Conservation (phyloP, 768 basidiomycete species). For the Coprinopsis cinerea region DNA sequence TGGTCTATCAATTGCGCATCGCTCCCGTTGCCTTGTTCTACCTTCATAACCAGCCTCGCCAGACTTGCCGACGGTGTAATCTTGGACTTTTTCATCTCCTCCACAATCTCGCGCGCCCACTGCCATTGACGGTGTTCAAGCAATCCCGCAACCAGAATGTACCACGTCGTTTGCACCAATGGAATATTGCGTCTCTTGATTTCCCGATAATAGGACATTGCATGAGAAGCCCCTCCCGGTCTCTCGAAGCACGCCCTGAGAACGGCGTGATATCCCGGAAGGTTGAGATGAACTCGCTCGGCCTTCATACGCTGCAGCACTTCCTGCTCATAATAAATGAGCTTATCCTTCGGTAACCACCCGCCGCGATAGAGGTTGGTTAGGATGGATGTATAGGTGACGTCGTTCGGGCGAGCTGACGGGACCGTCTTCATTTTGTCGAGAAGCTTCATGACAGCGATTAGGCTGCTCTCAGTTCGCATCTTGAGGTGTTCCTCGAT, state of each 20-base stretch:
- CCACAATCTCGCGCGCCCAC: slow-evolving; percentile 52
- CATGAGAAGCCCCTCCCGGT: slow-evolving; percentile 46
- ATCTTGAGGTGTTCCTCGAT: slow-evolving; percentile 68
- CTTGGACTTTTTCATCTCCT: slow-evolving; percentile 48
- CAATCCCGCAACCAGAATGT: slow-evolving; percentile 66
- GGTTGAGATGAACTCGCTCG: slow-evolving; percentile 47
- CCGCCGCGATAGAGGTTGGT: slow-evolving; percentile 60
- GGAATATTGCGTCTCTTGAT: slow-evolving; percentile 47
- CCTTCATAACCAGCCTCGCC: slow-evolving; percentile 41
- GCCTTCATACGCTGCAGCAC: slow-evolving; percentile 56
- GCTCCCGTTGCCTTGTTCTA: slow-evolving; percentile 23
- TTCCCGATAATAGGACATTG: slow-evolving; percentile 52
- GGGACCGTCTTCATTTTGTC: slow-evolving; percentile 64
- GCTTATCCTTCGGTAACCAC: slow-evolving; percentile 40
- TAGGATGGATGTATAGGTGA: slow-evolving; percentile 82
- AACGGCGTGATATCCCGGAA: slow-evolving; percentile 72
- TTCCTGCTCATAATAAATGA: slow-evolving; percentile 40
- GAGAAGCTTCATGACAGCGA: slow-evolving; percentile 64
- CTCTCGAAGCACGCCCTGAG: slow-evolving; percentile 61
- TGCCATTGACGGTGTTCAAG: slow-evolving; percentile 51
- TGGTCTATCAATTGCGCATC: background rate
- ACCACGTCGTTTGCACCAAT: slow-evolving; percentile 66
- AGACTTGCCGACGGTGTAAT: slow-evolving; percentile 42
- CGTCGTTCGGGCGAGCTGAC: slow-evolving; percentile 54
- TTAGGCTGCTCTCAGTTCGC: slow-evolving; percentile 46